These are phyloP conservation scores for Populus hybrid DNA, from an alignment of 441 rosid genomes.

Conservation along the genomic window DNA sequence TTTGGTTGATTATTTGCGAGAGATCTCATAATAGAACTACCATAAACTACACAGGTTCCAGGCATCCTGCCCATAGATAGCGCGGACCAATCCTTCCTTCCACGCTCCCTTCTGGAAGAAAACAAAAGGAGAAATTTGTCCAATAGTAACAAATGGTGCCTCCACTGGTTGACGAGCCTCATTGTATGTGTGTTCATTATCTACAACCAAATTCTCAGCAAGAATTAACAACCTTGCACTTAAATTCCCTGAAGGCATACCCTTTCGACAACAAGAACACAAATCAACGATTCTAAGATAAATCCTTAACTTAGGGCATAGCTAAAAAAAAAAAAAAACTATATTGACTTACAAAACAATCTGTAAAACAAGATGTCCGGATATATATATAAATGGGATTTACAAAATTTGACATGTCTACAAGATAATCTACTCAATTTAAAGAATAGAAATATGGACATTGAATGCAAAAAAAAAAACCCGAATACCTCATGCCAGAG, in stretches of 20 bases:
- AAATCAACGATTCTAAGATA: neutral
- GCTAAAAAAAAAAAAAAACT: neutral
- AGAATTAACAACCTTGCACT: neutral
- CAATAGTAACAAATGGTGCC: too few species aligned
- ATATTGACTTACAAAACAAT: neutral
- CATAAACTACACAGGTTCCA: neutral
- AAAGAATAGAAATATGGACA: neutral
- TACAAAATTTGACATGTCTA: neutral
- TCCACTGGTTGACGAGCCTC: too few species aligned
- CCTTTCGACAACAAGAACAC: neutral
- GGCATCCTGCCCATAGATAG: too few species aligned
- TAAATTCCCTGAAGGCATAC: neutral
- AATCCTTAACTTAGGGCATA: neutral
- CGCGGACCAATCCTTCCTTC: too few species aligned
- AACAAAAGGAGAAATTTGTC: too few species aligned
- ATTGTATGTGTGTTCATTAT: neutral
- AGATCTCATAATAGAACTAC: neutral
- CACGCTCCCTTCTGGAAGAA: too few species aligned
- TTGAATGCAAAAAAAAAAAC: constrained; percentile 1
- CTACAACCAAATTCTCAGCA: neutral
- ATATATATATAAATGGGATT: neutral
- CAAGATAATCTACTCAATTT: neutral
- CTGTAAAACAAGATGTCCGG: neutral
- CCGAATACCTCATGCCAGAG: constrained; percentile 57
- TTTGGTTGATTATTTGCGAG: neutral